Evolutionary conservation across 2,329 filamentous ascomycete species (phyloP).

Genomic region (Penicillium thymicola): DNA sequence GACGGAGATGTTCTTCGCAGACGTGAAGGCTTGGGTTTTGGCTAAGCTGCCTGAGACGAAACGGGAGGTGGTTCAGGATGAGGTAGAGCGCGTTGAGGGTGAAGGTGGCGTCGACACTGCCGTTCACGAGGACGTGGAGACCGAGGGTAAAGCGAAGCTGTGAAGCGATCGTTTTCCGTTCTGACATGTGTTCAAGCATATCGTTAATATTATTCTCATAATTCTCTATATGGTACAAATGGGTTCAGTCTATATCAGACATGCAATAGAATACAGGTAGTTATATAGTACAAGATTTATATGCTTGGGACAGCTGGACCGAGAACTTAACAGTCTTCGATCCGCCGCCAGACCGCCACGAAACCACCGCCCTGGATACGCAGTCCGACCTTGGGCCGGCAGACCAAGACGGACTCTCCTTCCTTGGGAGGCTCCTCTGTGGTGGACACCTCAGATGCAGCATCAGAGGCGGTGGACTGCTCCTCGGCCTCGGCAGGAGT

Average conservation of each 20-base stretch:
- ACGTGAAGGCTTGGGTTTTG: constrained; percentile 66
- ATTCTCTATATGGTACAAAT: constrained; percentile 7
- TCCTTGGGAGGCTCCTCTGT: constrained; percentile 18
- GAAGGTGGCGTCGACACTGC: neutral
- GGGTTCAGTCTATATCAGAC: constrained; percentile 1
- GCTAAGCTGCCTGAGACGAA: constrained; percentile 6
- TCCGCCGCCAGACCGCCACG: constrained; percentile 49
- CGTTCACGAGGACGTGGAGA: neutral
- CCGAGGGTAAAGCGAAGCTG: constrained; percentile 6
- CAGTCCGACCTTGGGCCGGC: constrained; percentile 51
- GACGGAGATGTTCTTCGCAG: constrained; percentile 46
- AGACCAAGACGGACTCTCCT: constrained; percentile 47
- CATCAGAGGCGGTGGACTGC: constrained; percentile 1
- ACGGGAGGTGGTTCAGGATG: neutral
- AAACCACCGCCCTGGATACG: constrained; percentile 51
- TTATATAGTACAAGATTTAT: constrained; percentile 8
- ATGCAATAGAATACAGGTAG: constrained; percentile 10
- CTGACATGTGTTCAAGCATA: neutral
- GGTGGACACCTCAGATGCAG: constrained; percentile 2
- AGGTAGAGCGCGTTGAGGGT: neutral
- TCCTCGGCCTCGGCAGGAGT: constrained; percentile 13
- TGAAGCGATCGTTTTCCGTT: neutral
- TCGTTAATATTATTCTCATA: neutral
- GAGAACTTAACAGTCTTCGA: constrained; percentile 29
- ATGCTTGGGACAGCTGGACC: constrained; percentile 4